Evolutionary conservation across 805 yeast species (phyloP).

Genomic region (Lachancea mirantina): DNA sequence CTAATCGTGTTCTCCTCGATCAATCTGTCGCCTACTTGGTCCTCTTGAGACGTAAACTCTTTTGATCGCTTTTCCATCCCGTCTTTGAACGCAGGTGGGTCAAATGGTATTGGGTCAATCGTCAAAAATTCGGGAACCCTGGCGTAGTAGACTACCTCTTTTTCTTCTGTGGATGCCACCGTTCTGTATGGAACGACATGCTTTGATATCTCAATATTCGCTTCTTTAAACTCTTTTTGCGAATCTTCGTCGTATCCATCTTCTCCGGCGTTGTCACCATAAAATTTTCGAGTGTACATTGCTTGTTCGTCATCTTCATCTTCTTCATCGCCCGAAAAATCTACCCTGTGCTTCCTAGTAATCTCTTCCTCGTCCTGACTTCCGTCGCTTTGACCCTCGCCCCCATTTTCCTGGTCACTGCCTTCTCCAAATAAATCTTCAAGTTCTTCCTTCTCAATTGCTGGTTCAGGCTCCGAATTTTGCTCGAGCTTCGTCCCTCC

Average conservation of each 20-base stretch:
- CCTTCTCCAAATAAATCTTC: constrained; percentile 40
- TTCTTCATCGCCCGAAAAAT: constrained; percentile 21
- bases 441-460: constrained; percentile 32
- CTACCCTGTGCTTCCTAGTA: neutral
- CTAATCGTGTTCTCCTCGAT: constrained; percentile 80
- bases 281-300: constrained; percentile 30
- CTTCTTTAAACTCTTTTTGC: constrained; percentile 32
- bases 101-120: constrained; percentile 83
- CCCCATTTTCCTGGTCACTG: constrained; percentile 21
- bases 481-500: constrained; percentile 1
- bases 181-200: constrained; percentile 43
- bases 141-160: constrained; percentile 37
- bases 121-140: constrained; percentile 78
- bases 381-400: constrained; percentile 14
- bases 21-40: constrained; percentile 54
- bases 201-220: constrained; percentile 34
- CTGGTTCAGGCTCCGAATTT: constrained; percentile 6
- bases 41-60: constrained; percentile 33
- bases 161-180: constrained; percentile 29
- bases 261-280: constrained; percentile 28
- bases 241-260: constrained; percentile 28
- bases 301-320: constrained; percentile 33
- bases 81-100: constrained; percentile 59
- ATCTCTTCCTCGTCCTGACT: constrained; percentile 25
- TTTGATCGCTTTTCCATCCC: constrained; percentile 35